Evolutionary conservation across 2,329 filamentous ascomycete species (phyloP), one percentile per base, ranked within the genome.

Genomic region (Decorospora gaudefroyi): DNA sequence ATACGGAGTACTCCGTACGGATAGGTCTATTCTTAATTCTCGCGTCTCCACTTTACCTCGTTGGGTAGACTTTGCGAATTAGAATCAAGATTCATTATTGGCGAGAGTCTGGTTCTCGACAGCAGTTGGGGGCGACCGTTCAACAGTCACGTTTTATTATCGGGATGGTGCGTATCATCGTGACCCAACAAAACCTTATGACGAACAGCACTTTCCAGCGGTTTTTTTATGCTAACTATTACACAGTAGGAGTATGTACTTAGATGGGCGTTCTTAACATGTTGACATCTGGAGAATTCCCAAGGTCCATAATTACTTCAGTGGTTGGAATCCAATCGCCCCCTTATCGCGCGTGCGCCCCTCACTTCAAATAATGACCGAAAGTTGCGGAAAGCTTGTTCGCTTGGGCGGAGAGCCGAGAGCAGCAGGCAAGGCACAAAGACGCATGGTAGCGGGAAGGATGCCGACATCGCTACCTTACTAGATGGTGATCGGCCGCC

Each of bases 331-430:
- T n/a, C n/a, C n/a, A n/a, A n/a, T n/a, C 32, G 10, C n/a, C 30
- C 23, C 38, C 25, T 48, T 43, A 49, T 50, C 43, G 42, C 37
- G 16, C 48, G 43, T 41, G 42, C 37, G 16, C 48, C 41, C 46
- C 44, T 53, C 46, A 49, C 37, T 50, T 39, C 30, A 36, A 15
- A 21, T 34, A 26, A 29, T 22, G 17, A 10, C 5, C 16, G 15
- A 37, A 15, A 16, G 26, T 41, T 22, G 27, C 33, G 25, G 29
- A 41, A 40, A 30, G 46, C 43, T 43, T 42, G 25, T 46, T 43
- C 47, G 30, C 38, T 32, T 50, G 30, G 46, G 49, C 26, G 51
- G 54, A 55, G 54, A 57, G 51, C 54, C 54, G 54, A 57, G 51
- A 43, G 42, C 40, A 42, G 42, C n/a, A n/a, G n/a, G n/a, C n/a